Percentiles rank a stretch among this genome's conserved stretches.
Evolutionary conservation across 495 filamentous ascomycete genomes (phyloP).

Genomic region (Aeminium ludgeri): DNA sequence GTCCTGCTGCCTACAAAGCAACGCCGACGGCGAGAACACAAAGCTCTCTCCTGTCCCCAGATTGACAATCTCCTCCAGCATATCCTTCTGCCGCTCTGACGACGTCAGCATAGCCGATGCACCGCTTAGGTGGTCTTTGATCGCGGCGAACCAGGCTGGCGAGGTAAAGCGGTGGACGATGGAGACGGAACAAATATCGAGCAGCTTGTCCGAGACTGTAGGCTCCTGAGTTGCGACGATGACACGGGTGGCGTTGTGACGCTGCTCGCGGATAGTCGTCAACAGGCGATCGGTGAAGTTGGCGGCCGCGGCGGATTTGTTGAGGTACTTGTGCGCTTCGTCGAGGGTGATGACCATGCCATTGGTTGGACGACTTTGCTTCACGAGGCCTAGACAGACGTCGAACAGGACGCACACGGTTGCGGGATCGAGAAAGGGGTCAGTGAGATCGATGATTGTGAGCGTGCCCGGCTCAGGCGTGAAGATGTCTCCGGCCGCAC

Average conservation of each 20-base stretch:
- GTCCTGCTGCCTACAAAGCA: slow-evolving; percentile 28
- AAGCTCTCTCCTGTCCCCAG: slow-evolving; percentile 47
- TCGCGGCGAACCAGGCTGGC: slow-evolving; percentile 46
- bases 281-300: slow-evolving; percentile 48
- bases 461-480: slow-evolving; percentile 33
- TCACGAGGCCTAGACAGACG: slow-evolving; percentile 34
- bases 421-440: slow-evolving; percentile 49
- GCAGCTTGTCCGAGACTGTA: slow-evolving; percentile 48
- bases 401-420: slow-evolving; percentile 55
- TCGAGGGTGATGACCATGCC: slow-evolving; percentile 41
- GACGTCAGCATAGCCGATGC: slow-evolving; percentile 6
- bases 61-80: slow-evolving; percentile 41
- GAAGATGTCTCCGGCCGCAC: slow-evolving; percentile 20
- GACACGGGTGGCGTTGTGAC: slow-evolving; percentile 48
- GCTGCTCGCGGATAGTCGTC: slow-evolving; percentile 48
- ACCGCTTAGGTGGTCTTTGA: slow-evolving; percentile 41
- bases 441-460: slow-evolving; percentile 60
- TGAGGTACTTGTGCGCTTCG: slow-evolving; percentile 45
- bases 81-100: slow-evolving; percentile 19
- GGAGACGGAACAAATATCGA: slow-evolving; percentile 56
- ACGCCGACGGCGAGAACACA: slow-evolving; percentile 45
- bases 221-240: slow-evolving; percentile 69
- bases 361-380: not conserved
- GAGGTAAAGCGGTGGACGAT: slow-evolving; percentile 61
- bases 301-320: slow-evolving; percentile 26